Evolutionary conservation across 169 alveolate genomes (phyloP).

Genomic region (Cryptosporidium tyzzeri): DNA sequence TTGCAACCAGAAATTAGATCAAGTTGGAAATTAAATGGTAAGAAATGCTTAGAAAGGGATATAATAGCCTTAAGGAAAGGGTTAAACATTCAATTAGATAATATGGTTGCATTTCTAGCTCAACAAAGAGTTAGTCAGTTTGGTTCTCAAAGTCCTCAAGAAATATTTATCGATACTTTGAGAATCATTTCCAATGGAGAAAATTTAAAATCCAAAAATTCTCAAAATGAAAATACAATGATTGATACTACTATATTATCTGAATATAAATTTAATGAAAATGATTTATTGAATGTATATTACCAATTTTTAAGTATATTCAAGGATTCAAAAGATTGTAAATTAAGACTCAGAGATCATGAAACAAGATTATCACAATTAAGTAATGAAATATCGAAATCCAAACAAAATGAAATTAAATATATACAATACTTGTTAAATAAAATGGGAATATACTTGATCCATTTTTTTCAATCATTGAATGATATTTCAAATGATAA

Average conservation of each 20-base stretch:
- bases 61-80: constrained; percentile 28
- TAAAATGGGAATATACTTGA: constrained; percentile 48
- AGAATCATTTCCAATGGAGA: constrained; percentile 27
- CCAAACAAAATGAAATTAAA: constrained; percentile 56
- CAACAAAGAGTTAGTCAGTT: constrained; percentile 71
- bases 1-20: constrained; percentile 47
- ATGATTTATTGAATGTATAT: constrained; percentile 23
- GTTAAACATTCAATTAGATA: constrained; percentile 59
- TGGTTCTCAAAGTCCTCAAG: constrained; percentile 56
- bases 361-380: constrained; percentile 39
- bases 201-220: not conserved
- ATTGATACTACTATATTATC: not conserved
- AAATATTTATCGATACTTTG: constrained; percentile 51
- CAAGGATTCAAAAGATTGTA: constrained; percentile 43
- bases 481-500: constrained; percentile 22
- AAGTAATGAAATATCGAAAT: constrained; percentile 50
- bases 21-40: constrained; percentile 63
- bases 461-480: constrained; percentile 36
- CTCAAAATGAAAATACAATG: not conserved
- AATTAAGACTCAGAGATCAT: constrained; percentile 2
- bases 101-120: constrained; percentile 72
- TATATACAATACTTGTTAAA: constrained; percentile 29
- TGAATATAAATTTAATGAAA: constrained; percentile 13
- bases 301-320: constrained; percentile 34
- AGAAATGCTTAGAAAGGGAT: constrained; percentile 60